Conservation (phyloP, 768 basidiomycete genomes). For the Phylloporus sp. region DNA sequence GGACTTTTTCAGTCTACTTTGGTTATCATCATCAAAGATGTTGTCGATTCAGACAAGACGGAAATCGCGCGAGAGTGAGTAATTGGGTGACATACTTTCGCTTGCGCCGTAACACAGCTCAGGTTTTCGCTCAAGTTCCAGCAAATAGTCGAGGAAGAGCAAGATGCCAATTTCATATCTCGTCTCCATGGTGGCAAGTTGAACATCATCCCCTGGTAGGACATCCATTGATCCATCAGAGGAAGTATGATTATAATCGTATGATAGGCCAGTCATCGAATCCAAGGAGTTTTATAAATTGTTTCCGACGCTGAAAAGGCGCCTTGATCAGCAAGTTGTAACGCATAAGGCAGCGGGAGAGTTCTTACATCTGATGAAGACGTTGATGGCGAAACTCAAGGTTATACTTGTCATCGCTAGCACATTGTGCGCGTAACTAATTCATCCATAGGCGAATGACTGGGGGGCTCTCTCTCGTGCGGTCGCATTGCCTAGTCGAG, state of each 20-base stretch:
- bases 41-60: conserved; percentile 54
- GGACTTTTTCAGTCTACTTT: conserved; percentile 56
- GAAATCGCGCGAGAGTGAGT: conserved; percentile 59
- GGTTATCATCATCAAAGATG: conserved; percentile 66
- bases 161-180: conserved; percentile 58
- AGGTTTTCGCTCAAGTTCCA: conserved; percentile 58
- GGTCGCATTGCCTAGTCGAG: conserved; percentile 10
- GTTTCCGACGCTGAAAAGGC: conserved; percentile 43
- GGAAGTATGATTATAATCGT: not conserved
- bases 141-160: conserved; percentile 57
- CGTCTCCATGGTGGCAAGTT: conserved; percentile 52
- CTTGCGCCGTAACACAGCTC: not conserved
- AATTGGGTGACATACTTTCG: not conserved
- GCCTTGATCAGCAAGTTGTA: conserved; percentile 44
- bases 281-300: conserved; percentile 54
- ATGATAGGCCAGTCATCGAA: conserved; percentile 51
- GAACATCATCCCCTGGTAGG: conserved; percentile 54
- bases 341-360: conserved; percentile 50
- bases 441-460: conserved; percentile 46
- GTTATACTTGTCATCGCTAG: conserved; percentile 24
- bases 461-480: conserved; percentile 60
- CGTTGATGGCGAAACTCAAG: conserved; percentile 64
- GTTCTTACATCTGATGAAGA: conserved; percentile 55
- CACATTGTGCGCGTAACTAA: not conserved
- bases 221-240: not conserved